Percentiles rank a stretch among this genome's conserved stretches.
These are phyloP conservation scores for Akanthomyces lecanii DNA, from an alignment of 2,329 filamentous ascomycete genomes.

Conservation along the genomic window DNA sequence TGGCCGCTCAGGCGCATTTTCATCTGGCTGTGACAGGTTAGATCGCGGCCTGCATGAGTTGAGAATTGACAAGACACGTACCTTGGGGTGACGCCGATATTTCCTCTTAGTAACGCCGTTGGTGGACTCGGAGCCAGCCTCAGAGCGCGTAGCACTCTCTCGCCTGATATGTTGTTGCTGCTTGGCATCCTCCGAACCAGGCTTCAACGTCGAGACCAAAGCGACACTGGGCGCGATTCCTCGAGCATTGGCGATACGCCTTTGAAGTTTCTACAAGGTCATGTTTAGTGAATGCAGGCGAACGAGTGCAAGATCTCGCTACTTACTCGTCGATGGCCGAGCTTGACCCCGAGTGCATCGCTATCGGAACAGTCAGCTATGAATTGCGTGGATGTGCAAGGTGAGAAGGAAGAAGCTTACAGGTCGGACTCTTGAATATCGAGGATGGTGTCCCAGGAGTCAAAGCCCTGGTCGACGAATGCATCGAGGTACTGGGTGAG, in stretches of 20 bases:
- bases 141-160: conserved; percentile 43
- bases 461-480: conserved; percentile 76
- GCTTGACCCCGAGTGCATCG: conserved; percentile 70
- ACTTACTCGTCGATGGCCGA: conserved; percentile 73
- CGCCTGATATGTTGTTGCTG: conserved; percentile 46
- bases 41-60: not conserved
- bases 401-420: conserved; percentile 42
- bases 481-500: conserved; percentile 70
- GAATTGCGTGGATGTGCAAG: not conserved
- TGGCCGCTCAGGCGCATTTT: conserved; percentile 73
- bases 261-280: conserved; percentile 68
- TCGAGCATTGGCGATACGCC: conserved; percentile 71
- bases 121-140: conserved; percentile 39
- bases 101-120: conserved; percentile 60
- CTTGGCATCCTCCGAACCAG: conserved; percentile 49
- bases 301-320: conserved; percentile 1
- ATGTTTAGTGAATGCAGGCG: conserved; percentile 18
- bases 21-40: conserved; percentile 54
- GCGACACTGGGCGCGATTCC: conserved; percentile 55
- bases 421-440: conserved; percentile 83
- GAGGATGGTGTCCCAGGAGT: conserved; percentile 77
- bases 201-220: conserved; percentile 45
- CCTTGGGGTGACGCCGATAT: conserved; percentile 74
- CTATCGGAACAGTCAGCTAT: conserved; percentile 37
- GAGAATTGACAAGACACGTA: conserved; percentile 31